Conservation (phyloP, 495 filamentous ascomycete genomes). For the Evansstolkia leycettana region DNA sequence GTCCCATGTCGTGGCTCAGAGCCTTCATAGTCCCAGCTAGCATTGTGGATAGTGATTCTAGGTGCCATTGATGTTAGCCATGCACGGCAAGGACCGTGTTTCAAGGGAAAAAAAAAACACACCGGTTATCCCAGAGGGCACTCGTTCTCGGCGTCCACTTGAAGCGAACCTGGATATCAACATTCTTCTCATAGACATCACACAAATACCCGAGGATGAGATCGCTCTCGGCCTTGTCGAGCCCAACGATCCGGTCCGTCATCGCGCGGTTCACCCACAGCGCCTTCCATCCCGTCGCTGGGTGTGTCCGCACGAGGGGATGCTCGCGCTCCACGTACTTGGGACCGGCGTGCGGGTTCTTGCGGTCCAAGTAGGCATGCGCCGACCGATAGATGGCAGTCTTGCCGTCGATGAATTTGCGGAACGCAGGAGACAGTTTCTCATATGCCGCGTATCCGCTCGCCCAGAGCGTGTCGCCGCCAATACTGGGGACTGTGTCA, state of each 20-base stretch:
- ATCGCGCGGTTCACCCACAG: slow-evolving; percentile 58
- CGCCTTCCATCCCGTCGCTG: slow-evolving; percentile 58
- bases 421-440: slow-evolving; percentile 57
- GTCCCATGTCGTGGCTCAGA: slow-evolving; percentile 49
- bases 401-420: slow-evolving; percentile 57
- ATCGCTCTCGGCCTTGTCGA: slow-evolving; percentile 55
- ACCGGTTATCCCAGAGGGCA: slow-evolving; percentile 56
- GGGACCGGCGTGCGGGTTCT: slow-evolving; percentile 47
- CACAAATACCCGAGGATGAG: slow-evolving; percentile 54
- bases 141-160: slow-evolving; percentile 49
- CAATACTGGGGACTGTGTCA: slow-evolving; percentile 48
- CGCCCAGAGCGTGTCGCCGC: slow-evolving; percentile 64
- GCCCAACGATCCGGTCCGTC: slow-evolving; percentile 50
- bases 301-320: slow-evolving; percentile 58
- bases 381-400: slow-evolving; percentile 54
- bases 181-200: slow-evolving; percentile 52
- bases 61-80: background rate
- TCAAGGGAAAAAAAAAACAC: background rate
- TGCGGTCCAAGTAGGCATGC: slow-evolving; percentile 54
- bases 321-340: slow-evolving; percentile 53
- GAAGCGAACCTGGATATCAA: slow-evolving; percentile 58
- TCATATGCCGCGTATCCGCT: slow-evolving; percentile 59
- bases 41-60: slow-evolving; percentile 60
- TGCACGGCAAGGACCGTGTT: background rate
- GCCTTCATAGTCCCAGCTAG: slow-evolving; percentile 58